Conservation (phyloP, 2,329 filamentous ascomycete genomes). For the Calonectria leucothoes region DNA sequence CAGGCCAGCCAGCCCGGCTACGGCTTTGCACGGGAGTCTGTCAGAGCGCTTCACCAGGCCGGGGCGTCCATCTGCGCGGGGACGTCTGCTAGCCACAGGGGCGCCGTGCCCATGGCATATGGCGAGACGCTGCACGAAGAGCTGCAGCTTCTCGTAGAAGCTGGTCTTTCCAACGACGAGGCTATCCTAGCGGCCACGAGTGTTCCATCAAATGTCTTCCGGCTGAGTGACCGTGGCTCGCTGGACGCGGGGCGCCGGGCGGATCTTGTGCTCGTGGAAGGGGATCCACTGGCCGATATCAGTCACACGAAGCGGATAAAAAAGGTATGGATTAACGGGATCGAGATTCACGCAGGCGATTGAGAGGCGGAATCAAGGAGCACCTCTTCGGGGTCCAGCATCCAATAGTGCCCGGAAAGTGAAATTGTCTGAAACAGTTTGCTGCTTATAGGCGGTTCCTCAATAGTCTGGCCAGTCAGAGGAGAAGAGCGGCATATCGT, state of each 20-base stretch:
- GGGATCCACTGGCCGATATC: constrained; percentile 44
- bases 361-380: background rate
- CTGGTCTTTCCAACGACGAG: constrained; percentile 31
- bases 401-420: too few relatives aligned
- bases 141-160: constrained; percentile 34
- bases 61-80: constrained; percentile 46
- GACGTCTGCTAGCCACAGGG: constrained; percentile 43
- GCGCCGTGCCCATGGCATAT: constrained; percentile 6
- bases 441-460: background rate
- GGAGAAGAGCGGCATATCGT: background rate
- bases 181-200: constrained; percentile 35
- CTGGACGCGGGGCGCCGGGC: constrained; percentile 40
- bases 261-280: constrained; percentile 45
- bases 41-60: constrained; percentile 38
- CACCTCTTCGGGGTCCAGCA: too few relatives aligned
- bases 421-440: background rate
- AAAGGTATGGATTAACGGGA: constrained; percentile 42
- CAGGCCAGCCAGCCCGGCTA: background rate
- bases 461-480: background rate
- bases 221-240: constrained; percentile 40
- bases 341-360: constrained; percentile 25
- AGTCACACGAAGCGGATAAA: constrained; percentile 36
- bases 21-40: constrained; percentile 5
- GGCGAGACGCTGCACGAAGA: constrained; percentile 38
- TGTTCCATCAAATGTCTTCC: constrained; percentile 33